phyloP scores from a whole-genome alignment of 2,329 filamentous ascomycete species.

The Coniosporium tulheliwenetii region DNA sequence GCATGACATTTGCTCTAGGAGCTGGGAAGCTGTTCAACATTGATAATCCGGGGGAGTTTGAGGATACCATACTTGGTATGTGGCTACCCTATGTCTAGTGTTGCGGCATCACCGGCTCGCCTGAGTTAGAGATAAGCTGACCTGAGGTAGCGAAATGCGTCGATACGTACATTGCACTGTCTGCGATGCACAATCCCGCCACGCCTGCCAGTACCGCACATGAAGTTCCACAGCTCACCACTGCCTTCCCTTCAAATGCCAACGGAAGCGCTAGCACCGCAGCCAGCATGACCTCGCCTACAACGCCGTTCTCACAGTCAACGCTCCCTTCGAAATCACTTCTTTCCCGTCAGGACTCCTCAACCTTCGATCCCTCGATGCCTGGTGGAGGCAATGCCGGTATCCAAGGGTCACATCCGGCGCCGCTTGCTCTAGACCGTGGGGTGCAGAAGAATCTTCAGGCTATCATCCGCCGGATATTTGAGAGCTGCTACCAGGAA shows the following conservation, averaged over 20 bases:
- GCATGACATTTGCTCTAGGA: constrained; percentile 93
- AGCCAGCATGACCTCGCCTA: constrained; percentile 63
- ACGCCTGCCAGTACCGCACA: constrained; percentile 31
- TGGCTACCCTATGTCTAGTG: constrained; percentile 3
- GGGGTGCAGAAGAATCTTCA: constrained; percentile 69
- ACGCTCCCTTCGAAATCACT: constrained; percentile 87
- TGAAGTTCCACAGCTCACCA: constrained; percentile 54
- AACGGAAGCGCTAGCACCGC: constrained; percentile 51
- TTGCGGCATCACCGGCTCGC: not conserved
- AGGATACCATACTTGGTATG: constrained; percentile 88
- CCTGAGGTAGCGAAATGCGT: constrained; percentile 63
- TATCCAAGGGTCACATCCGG: constrained; percentile 36
- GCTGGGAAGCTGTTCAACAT: constrained; percentile 92
- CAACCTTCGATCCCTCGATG: constrained; percentile 37
- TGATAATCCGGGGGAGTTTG: constrained; percentile 81
- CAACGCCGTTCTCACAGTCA: constrained; percentile 89
- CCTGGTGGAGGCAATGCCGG: constrained; percentile 40
- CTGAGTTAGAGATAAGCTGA: constrained; percentile 1
- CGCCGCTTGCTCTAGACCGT: constrained; percentile 51
- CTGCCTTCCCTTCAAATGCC: constrained; percentile 55
- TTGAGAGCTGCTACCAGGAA: constrained; percentile 74
- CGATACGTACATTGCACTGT: constrained; percentile 87
- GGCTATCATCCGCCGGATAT: constrained; percentile 71
- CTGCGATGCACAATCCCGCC: constrained; percentile 42
- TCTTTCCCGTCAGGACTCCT: constrained; percentile 64